Base-by-base conservation (phyloP, 305 asterid genomes). In the Rubia tinctorum region DNA sequence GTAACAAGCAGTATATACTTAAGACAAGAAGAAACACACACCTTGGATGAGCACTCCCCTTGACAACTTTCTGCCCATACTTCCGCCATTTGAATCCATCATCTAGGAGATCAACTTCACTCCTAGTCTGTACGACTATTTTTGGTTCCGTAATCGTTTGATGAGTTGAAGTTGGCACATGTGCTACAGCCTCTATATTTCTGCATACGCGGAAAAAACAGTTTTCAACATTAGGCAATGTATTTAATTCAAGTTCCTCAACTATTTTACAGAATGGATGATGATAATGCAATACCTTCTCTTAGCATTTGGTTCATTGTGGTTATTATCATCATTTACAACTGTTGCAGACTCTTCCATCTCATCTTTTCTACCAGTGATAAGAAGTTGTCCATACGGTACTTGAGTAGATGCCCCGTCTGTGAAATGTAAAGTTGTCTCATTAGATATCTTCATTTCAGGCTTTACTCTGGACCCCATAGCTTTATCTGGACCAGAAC, bases 41-140 rank as follows among this genome's bases (percentile, higher is more conserved):
- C 99, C 99, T 94, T 73, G 97, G 99, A 75, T 94, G 86, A 76
- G 88, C 89, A 81, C 91, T 91, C 59, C 99, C 99, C 81, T 94
- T 94, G 15, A 94, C 97, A 51, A 90, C 92, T 80, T 94, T 94
- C 79, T 94, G 99, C 74, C 99, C 99, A 44, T 94, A 94, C 79
- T 94, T 94, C 68, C 97, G 83, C 98, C 98, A 94, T 81, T 86
- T 90, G 76, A 80, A 91, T 53, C 97, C 97, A 80, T 94, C 98
- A 53, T 91, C 95, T 84, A 94, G 77, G 55, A 91, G 87, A 82
- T 90, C 97, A 79, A 94, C 98, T 79, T 92, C 99, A 80, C 99
- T 94, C 80, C 92, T 88, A 0, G 97, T 92, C 86, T 89, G 99
- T 76, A 94, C 92, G 9, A 94, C 91, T 77, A 94, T 94, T 83